Percentiles rank a stretch among this genome's conserved stretches.
phyloP scores from a whole-genome alignment of 2,329 filamentous ascomycete species.

The Cladosporium oxysporum region DNA sequence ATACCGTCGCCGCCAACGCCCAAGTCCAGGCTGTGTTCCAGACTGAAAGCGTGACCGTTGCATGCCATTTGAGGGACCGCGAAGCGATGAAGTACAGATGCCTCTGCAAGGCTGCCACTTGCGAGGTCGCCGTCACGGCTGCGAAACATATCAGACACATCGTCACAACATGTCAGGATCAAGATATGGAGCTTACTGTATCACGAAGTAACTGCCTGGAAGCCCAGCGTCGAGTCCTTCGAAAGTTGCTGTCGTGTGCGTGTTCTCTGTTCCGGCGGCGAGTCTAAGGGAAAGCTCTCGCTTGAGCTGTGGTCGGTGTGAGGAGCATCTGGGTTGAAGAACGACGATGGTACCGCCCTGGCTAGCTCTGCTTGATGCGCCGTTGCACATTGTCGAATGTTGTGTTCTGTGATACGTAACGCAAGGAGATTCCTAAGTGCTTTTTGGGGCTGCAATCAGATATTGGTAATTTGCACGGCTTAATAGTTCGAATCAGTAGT shows the following conservation, averaged over 20 bases:
- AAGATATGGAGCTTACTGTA: conserved; percentile 25
- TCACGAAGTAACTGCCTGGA: conserved; percentile 24
- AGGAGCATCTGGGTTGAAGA: conserved; percentile 23
- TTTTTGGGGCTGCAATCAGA: background rate
- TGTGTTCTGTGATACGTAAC: background rate
- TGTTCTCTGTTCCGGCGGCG: conserved; percentile 11
- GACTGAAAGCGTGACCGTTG: conserved; percentile 22
- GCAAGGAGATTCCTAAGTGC: no score
- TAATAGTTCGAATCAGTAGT: background rate
- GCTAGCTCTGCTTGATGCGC: conserved; percentile 22
- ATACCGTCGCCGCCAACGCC: conserved; percentile 32
- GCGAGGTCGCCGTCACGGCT: conserved; percentile 32
- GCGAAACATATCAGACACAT: background rate
- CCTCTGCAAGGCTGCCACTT: background rate
- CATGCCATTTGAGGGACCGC: conserved; percentile 17
- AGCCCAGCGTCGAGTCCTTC: conserved; percentile 21
- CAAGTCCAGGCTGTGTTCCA: conserved; percentile 29
- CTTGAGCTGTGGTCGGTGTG: conserved; percentile 17
- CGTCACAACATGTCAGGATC: no score
- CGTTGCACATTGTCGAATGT: conserved; percentile 30
- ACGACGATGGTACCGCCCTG: conserved; percentile 34
- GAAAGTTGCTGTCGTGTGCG: conserved; percentile 28
- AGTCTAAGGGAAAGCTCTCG: conserved; percentile 30
- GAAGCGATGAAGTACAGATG: conserved; percentile 26
- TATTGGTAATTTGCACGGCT: background rate